Base-by-base conservation (phyloP, 169 alveolate species). In the Plasmodium gonderi region DNA sequence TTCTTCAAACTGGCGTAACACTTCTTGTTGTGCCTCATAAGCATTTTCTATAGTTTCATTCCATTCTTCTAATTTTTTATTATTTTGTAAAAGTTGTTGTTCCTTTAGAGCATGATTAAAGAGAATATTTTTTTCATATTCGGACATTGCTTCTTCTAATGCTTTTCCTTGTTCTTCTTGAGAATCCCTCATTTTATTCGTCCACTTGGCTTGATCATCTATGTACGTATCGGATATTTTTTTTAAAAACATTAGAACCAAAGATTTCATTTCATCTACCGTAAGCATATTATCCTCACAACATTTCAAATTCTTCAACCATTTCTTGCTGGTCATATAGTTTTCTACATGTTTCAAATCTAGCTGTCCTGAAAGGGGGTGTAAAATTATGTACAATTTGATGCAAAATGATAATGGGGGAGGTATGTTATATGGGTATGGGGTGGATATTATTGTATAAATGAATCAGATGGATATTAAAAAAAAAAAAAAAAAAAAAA, bases 211-310 rank as follows among this genome's bases (percentile, higher is more conserved):
- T 75, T 89, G 87, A 78, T 89, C 90, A 11, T 89, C 90, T 77
- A 69, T 8, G 67, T 89, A 75, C 5, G 96, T 85, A 65, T 97
- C 98, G 26, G 97, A 95, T 47, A 97, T 83, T 65, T 95, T 94
- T 80, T 96, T 95, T 44, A 97, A 94, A 97, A 97, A 97, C 14
- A 95, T 90, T 31, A 95, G 79, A 3, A 97, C 98, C 72, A 97
- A 83, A 23, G 92, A 76, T 83, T 94, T 92, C 95, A 97, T 95
- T 72, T 97, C 97, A 9, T 96, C 97, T 2, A 94, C 72, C 36
- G 80, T 93, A 49, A 95, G 93, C 94, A 77, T 74, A n/a, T 95
- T 93, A 1, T 95, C 97, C 8, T 91, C 96, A 8, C 95, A 79
- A 64, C 94, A 87, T 51, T 93, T 93, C 33, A 91, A 89, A 38